These are phyloP conservation scores for Trichoderma endophyticum DNA, from an alignment of 2,329 filamentous ascomycete species.

Conservation along the genomic window DNA sequence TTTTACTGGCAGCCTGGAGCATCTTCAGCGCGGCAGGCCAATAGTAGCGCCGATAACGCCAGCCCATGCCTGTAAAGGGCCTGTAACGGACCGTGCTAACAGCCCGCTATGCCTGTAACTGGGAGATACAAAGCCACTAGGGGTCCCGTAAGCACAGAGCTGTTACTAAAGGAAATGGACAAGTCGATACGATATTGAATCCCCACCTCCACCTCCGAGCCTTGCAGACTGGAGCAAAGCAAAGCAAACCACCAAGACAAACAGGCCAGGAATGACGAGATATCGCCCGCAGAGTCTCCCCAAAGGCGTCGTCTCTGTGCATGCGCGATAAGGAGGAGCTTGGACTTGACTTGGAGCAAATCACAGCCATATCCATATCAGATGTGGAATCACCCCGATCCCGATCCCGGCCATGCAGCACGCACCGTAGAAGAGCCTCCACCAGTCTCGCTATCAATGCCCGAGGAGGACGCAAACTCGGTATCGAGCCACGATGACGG, in stretches of 20 bases:
- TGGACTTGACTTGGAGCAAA: not conserved
- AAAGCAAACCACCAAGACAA: not conserved
- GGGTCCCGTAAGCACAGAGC: not conserved
- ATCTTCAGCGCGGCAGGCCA: not conserved
- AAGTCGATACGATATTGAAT: not conserved
- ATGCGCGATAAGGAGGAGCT: conserved; percentile 4
- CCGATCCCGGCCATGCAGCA: conserved; percentile 20
- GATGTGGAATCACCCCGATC: conserved; percentile 29
- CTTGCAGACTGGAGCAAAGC: conserved; percentile 1
- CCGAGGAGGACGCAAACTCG: conserved; percentile 38
- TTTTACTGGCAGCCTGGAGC: not conserved
- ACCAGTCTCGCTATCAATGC: conserved; percentile 25
- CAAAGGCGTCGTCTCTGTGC: not conserved
- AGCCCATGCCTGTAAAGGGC: not conserved
- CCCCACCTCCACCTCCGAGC: conserved; percentile 8
- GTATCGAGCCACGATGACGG: conserved; percentile 36
- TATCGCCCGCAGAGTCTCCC: not conserved
- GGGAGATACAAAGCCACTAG: not conserved
- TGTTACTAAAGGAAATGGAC: not conserved
- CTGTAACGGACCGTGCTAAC: not conserved
- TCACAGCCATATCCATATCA: not conserved
- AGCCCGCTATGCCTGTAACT: not conserved
- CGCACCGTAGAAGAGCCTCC: conserved; percentile 24
- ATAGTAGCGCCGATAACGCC: not conserved
- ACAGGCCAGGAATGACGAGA: conserved; percentile 5